A percentile compares a stretch with the other conserved stretches of the same genome.
phyloP scores from a whole-genome alignment of 2,329 filamentous ascomycete species.

The Fusarium buharicum region DNA sequence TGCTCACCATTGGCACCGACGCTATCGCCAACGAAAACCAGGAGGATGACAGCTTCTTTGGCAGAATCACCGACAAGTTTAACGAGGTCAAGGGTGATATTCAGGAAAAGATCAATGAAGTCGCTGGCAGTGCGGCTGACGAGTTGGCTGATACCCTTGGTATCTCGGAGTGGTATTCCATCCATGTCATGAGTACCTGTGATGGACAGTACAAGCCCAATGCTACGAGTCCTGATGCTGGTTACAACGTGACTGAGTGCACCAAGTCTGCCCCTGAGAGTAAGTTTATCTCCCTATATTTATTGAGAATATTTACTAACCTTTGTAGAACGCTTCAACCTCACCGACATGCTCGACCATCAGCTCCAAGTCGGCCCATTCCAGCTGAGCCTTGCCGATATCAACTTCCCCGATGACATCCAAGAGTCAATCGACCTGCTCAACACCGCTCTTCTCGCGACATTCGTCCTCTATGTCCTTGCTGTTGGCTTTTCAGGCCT shows the following conservation, averaged over 20 bases:
- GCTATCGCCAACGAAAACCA: conserved; percentile 42
- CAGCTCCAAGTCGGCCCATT: conserved; percentile 59
- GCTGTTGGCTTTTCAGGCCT: conserved; percentile 56
- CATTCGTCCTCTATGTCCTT: conserved; percentile 62
- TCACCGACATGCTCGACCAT: conserved; percentile 59
- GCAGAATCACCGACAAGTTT: conserved; percentile 45
- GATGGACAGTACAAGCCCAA: conserved; percentile 59
- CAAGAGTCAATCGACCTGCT: conserved; percentile 60
- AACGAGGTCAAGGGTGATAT: conserved; percentile 50
- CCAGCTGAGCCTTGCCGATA: conserved; percentile 56
- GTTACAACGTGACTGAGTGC: conserved; percentile 59
- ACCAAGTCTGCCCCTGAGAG: conserved; percentile 53
- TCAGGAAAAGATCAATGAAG: conserved; percentile 53
- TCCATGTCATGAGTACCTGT: conserved; percentile 61
- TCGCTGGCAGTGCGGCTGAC: conserved; percentile 54
- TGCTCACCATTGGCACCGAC: conserved; percentile 42
- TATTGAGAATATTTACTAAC: conserved; percentile 2
- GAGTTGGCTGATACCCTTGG: conserved; percentile 56
- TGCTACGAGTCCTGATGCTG: conserved; percentile 50
- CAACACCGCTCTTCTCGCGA: conserved; percentile 59
- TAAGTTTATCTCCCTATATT: conserved; percentile 41
- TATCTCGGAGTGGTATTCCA: conserved; percentile 62
- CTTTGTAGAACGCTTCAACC: conserved; percentile 55
- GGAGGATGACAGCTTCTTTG: conserved; percentile 44
- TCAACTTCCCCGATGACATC: conserved; percentile 59